Base-by-base conservation (phyloP, 805 yeast genomes). In the Ogataea polymorpha region DNA sequence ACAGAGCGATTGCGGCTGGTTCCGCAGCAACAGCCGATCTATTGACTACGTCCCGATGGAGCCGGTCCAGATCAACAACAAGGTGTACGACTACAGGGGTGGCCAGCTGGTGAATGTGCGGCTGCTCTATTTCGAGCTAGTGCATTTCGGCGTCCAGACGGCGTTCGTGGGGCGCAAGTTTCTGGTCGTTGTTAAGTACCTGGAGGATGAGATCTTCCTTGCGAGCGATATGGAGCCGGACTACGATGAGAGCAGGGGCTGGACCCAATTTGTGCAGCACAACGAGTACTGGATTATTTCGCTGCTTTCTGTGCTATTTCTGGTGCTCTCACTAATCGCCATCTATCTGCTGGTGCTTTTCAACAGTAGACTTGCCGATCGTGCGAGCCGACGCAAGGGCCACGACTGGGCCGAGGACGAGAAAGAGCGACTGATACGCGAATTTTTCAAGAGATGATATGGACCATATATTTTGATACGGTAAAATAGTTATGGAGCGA, bases 31-130 rank as follows among this genome's bases (percentile, higher is more conserved):
- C 13, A 5, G 12, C 20, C n/a, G 36, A 13, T n/a, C 21, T 10
- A 23, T 25, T 12, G 31, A 38, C 11, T 17, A 24, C 17, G 41
- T 40, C 27, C 15, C 36, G 7, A 16, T 42, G 11, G 21, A 28
- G 23, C 54, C 54, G 8, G 21, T 44, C 9, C 25, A 34, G 15
- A 26, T 40, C 15, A 45, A 31, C 24, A 49, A 44, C 27, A 49
- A 49, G 35, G 42, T 47, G 3, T 49, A 42, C 32, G 52, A 51
- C 27, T 51, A 49, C 23, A 42, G 37, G 20, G 43, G 45, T 21
- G 34, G 44, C 21, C 38, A 47, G 16, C 36, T 51, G 24, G 23
- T 44, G 23, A 49, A 46, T 18, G 49, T 51, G 28, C 44, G 48
- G 23, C 20, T 37, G 16, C 40, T 49, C 16, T 45, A 49, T 25